Evolutionary conservation across 257 asterid genomes (phyloP).

Genomic region (Ilex asprella): DNA sequence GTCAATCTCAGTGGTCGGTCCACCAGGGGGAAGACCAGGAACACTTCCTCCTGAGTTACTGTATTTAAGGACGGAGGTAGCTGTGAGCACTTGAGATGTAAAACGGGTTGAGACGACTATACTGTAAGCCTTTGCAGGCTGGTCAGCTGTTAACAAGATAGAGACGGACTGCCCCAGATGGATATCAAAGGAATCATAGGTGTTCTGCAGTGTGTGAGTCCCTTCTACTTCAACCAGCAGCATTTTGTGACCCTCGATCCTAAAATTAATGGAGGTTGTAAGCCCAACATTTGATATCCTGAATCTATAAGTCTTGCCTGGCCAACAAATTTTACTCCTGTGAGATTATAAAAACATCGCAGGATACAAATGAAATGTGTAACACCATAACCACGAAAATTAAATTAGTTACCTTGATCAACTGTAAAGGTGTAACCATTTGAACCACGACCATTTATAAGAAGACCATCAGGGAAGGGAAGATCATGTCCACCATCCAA

Average conservation of each 20-base stretch:
- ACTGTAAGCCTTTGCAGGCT: slow-evolving; percentile 31
- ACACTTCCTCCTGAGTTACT: slow-evolving; percentile 27
- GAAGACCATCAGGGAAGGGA: slow-evolving; percentile 48
- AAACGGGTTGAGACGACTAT: slow-evolving; percentile 37
- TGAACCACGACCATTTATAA: slow-evolving; percentile 38
- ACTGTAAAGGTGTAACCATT: slow-evolving; percentile 29
- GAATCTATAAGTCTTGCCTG: slow-evolving; percentile 44
- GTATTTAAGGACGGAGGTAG: slow-evolving; percentile 37
- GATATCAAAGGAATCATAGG: slow-evolving; percentile 33
- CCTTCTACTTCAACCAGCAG: slow-evolving; percentile 41
- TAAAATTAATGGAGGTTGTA: slow-evolving; percentile 32
- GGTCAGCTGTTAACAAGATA: slow-evolving; percentile 34
- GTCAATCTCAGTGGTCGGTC: slow-evolving; percentile 36
- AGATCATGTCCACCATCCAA: slow-evolving; percentile 33
- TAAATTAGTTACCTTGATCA: slow-evolving; percentile 28
- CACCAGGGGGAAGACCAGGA: slow-evolving; percentile 34
- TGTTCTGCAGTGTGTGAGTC: slow-evolving; percentile 38
- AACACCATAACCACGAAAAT: too few relatives aligned
- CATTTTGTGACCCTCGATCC: slow-evolving; percentile 43
- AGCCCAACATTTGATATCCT: slow-evolving; percentile 45
- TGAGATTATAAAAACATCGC: not conserved
- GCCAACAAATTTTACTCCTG: not conserved
- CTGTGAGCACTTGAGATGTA: slow-evolving; percentile 31
- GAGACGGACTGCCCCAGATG: slow-evolving; percentile 48
- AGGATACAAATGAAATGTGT: too few relatives aligned